phyloP scores from a whole-genome alignment of 306 rosid species.

The Glycine tomentella region DNA sequence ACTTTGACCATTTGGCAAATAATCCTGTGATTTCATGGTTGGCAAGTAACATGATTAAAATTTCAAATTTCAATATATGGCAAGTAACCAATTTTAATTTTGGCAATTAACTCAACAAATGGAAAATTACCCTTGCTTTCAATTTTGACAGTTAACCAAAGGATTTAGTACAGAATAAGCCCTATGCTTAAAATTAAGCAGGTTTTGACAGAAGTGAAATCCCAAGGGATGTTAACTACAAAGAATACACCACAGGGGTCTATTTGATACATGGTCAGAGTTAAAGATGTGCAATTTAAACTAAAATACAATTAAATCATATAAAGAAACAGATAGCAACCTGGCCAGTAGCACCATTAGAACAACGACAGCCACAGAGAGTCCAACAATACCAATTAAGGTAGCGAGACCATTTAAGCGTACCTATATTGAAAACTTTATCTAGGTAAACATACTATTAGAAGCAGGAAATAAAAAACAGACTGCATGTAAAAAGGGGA shows the following conservation, averaged over 20 bases:
- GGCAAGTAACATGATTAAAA: constrained; percentile 13
- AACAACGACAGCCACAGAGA: constrained; percentile 73
- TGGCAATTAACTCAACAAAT: not conserved
- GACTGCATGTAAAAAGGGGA: constrained; percentile 33
- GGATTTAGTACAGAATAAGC: constrained; percentile 1
- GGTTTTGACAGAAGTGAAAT: constrained; percentile 8
- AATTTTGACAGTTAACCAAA: not conserved
- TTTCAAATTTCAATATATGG: constrained; percentile 25
- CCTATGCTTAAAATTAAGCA: constrained; percentile 1
- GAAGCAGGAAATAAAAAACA: not conserved
- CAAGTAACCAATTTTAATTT: not conserved
- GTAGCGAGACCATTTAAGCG: constrained; percentile 94
- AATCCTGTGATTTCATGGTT: not conserved
- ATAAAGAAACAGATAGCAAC: constrained; percentile 50
- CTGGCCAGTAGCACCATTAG: constrained; percentile 76
- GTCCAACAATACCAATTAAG: constrained; percentile 87
- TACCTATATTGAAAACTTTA: constrained; percentile 58
- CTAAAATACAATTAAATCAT: constrained; percentile 18
- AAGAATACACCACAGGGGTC: not conserved
- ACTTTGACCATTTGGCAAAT: constrained; percentile 31
- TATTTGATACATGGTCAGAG: constrained; percentile 17
- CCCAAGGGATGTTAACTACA: not conserved
- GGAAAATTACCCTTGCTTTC: constrained; percentile 1
- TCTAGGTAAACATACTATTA: constrained; percentile 29
- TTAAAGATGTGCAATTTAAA: constrained; percentile 15